Base-by-base conservation (phyloP, 805 yeast genomes). In the Candida maris region DNA sequence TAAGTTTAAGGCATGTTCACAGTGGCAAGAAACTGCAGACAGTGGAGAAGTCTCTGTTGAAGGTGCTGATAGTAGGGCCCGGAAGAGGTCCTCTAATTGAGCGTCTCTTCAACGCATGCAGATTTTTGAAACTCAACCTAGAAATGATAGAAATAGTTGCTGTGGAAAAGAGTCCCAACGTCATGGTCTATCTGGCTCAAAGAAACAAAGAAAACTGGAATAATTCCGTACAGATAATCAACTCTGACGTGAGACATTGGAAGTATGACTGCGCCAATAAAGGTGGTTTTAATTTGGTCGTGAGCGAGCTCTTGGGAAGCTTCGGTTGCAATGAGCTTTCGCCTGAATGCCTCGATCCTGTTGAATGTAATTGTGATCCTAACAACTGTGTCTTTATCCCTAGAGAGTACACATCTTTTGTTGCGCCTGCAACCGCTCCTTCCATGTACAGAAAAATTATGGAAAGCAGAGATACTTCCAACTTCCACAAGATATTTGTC, bases 291-390 rank as follows among this genome's bases (percentile, higher is more conserved):
- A 72, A 84, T 51, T 51, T 89, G 28, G 71, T 88, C 6, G 70
- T 91, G 1, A 82, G 94, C 29, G 97, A 89, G 56, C 63, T 91
- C 6, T 59, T 89, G 19, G 97, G 97, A 5, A 85, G 95, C 12
- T 84, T 91, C 62, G 97, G 95, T 4, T 91, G 94, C 57, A 91
- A 89, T 58, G 97, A 89, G 55, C 67, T 86, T 13, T 72, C 85
- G 6, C 97, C 97, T 0, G 97, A 89, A 56, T 80, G 93, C 39
- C 57, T 86, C 3, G 65, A 64, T 30, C 61, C 70, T 1, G 50
- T 68, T 13, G 71, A 73, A 34, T 44, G 51, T 32, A 47, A 52
- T 47, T 41, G 71, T 48, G 70, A 75, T 58, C 47, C 72, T 57
- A 35, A 61, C 47, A 39, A 56, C 23, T 82, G 85, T 3, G 58